Evolutionary conservation across 2,329 filamentous ascomycete genomes (phyloP).

Genomic region (Coniella lustricola): DNA sequence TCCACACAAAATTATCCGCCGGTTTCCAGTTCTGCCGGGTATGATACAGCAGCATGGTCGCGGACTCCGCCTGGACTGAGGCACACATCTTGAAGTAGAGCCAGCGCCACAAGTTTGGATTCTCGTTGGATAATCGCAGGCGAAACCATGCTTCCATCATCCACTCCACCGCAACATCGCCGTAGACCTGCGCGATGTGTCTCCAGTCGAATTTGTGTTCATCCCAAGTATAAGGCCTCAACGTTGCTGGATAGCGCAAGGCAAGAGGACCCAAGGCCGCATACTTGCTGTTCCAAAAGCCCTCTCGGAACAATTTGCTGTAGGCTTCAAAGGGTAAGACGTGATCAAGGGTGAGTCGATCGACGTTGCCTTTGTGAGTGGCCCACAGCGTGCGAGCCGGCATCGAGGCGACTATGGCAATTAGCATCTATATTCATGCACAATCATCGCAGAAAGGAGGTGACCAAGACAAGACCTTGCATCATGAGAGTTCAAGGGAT

Average conservation of each 20-base stretch:
- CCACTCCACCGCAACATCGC: constrained; percentile 1
- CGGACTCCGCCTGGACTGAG: neutral
- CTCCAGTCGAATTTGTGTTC: neutral
- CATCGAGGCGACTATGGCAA: neutral
- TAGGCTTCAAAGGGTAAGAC: neutral
- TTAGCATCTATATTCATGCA: too few relatives aligned
- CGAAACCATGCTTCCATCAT: neutral
- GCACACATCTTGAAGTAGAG: neutral
- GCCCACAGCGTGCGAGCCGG: neutral
- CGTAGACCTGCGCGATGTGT: neutral
- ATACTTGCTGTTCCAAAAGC: constrained; percentile 8
- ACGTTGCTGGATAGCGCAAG: neutral
- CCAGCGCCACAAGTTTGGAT: constrained; percentile 7
- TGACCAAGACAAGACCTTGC: too few relatives aligned
- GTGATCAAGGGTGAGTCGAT: neutral
- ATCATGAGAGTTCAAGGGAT: neutral
- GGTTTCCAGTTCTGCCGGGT: too few relatives aligned
- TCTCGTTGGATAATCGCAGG: neutral
- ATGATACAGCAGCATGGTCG: too few relatives aligned
- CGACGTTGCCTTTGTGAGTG: neutral
- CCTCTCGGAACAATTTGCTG: constrained; percentile 2
- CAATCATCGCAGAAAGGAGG: too few relatives aligned
- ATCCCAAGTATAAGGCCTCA: neutral
- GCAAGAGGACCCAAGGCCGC: constrained; percentile 3
- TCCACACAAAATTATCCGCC: too few relatives aligned